These are phyloP conservation scores for Phytophthora tentaculata DNA, from an alignment of 352 stramenopile species.

Conservation along the genomic window DNA sequence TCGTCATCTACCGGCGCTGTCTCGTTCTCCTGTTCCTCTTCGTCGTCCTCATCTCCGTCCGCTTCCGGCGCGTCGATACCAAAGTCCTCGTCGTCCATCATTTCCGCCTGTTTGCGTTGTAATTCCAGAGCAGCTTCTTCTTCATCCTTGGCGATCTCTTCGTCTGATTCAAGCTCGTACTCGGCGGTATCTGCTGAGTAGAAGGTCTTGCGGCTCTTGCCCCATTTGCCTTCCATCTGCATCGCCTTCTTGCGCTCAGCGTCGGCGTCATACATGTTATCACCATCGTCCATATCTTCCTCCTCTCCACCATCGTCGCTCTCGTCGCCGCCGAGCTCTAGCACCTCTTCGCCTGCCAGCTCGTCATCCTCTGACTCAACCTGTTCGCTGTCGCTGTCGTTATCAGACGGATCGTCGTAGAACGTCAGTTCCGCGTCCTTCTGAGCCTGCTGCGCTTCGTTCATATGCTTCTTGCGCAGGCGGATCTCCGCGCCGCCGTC, in stretches of 20 bases:
- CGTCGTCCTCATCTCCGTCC: conserved; percentile 45
- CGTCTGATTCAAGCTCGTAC: conserved; percentile 82
- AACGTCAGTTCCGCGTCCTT: conserved; percentile 82
- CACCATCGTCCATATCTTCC: conserved; percentile 55
- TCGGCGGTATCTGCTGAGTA: conserved; percentile 88
- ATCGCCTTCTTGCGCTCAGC: conserved; percentile 72
- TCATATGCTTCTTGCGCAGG: conserved; percentile 68
- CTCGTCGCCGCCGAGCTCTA: conserved; percentile 64
- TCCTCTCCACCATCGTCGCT: conserved; percentile 58
- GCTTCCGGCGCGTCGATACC: conserved; percentile 63
- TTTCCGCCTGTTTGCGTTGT: conserved; percentile 82
- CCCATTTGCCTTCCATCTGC: conserved; percentile 87
- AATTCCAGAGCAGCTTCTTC: conserved; percentile 84
- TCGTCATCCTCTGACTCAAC: conserved; percentile 68
- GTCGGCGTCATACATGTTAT: conserved; percentile 60
- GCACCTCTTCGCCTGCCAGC: conserved; percentile 66
- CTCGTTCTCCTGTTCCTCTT: conserved; percentile 43
- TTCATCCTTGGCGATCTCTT: conserved; percentile 83
- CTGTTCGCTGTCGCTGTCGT: conserved; percentile 66
- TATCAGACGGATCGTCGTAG: conserved; percentile 84
- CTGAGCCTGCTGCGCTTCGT: conserved; percentile 60
- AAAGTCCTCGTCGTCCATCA: conserved; percentile 91
- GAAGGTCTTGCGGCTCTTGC: conserved; percentile 87
- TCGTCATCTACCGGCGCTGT: conserved; percentile 61
- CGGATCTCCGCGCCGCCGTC: conserved; percentile 80